Conservation (phyloP, 2,329 filamentous ascomycete species). For the Beauveria medogensis region DNA sequence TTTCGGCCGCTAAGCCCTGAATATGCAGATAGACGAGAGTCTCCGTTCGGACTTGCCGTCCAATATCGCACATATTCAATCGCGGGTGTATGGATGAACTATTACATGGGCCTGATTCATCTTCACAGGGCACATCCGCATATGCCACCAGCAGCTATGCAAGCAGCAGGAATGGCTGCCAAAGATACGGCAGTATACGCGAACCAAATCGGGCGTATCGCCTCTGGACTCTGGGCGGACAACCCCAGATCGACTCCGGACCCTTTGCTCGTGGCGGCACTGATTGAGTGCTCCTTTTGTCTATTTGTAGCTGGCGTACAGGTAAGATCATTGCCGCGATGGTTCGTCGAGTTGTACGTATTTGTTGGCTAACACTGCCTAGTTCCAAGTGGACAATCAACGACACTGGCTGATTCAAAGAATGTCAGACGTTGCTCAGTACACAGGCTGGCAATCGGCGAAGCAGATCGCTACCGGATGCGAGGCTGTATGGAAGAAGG, state of each 20-base stretch:
- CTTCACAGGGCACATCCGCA: conserved; percentile 75
- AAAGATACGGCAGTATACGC: conserved; percentile 63
- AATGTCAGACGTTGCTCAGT: conserved; percentile 64
- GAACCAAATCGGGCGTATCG: conserved; percentile 69
- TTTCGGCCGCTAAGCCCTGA: conserved; percentile 71
- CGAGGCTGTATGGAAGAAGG: conserved; percentile 75
- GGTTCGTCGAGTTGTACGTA: not conserved
- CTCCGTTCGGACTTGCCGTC: conserved; percentile 75
- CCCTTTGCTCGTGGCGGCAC: conserved; percentile 68
- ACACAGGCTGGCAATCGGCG: conserved; percentile 84
- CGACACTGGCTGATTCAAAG: conserved; percentile 70
- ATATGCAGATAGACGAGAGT: conserved; percentile 47
- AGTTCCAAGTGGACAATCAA: conserved; percentile 66
- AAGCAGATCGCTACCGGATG: conserved; percentile 75
- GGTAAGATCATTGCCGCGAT: conserved; percentile 28
- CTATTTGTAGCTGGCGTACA: conserved; percentile 81
- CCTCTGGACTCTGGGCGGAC: conserved; percentile 59
- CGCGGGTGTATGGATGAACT: conserved; percentile 78
- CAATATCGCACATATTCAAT: conserved; percentile 84
- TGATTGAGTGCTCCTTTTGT: conserved; percentile 75
- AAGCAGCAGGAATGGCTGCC: conserved; percentile 73
- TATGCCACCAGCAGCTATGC: conserved; percentile 87
- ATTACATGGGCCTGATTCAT: conserved; percentile 76
- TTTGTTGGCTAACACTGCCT: conserved; percentile 13
- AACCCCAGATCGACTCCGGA: conserved; percentile 39